These are phyloP conservation scores for Penicillium ucsense DNA, from an alignment of 495 filamentous ascomycete species.

Conservation along the genomic window DNA sequence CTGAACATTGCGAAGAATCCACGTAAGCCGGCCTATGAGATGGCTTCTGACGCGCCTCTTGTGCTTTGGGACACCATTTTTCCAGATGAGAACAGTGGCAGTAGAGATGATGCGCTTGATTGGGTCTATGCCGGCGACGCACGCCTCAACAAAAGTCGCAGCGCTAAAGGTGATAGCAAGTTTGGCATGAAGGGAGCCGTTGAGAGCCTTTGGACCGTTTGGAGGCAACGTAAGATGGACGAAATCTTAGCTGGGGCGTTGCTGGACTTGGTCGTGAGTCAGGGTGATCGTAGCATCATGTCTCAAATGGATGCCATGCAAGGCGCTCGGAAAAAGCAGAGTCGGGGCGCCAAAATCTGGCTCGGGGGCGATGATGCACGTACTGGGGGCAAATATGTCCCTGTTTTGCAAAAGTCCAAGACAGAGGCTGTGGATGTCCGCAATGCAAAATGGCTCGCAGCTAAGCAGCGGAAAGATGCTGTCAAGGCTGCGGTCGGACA, in stretches of 20 bases:
- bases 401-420: constrained; percentile 54
- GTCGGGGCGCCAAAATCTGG: constrained; percentile 52
- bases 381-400: constrained; percentile 56
- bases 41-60: constrained; percentile 80
- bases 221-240: constrained; percentile 80
- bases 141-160: constrained; percentile 21
- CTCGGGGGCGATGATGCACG: constrained; percentile 55
- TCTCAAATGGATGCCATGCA: constrained; percentile 17
- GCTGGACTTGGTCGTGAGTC: constrained; percentile 49
- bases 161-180: constrained; percentile 38
- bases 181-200: constrained; percentile 59
- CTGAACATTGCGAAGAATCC: constrained; percentile 63
- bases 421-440: constrained; percentile 57
- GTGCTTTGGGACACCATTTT: constrained; percentile 96
- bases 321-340: constrained; percentile 13
- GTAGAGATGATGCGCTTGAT: constrained; percentile 51
- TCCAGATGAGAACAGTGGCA: constrained; percentile 44
- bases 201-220: constrained; percentile 66
- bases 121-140: constrained; percentile 70
- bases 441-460: constrained; percentile 67
- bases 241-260: constrained; percentile 67
- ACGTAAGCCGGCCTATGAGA: constrained; percentile 69
- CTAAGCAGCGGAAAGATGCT: constrained; percentile 47
- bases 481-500: constrained; percentile 9
- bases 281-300: constrained; percentile 30